Base-by-base conservation (phyloP, 495 filamentous ascomycete species). In the Neurospora sp. region DNA sequence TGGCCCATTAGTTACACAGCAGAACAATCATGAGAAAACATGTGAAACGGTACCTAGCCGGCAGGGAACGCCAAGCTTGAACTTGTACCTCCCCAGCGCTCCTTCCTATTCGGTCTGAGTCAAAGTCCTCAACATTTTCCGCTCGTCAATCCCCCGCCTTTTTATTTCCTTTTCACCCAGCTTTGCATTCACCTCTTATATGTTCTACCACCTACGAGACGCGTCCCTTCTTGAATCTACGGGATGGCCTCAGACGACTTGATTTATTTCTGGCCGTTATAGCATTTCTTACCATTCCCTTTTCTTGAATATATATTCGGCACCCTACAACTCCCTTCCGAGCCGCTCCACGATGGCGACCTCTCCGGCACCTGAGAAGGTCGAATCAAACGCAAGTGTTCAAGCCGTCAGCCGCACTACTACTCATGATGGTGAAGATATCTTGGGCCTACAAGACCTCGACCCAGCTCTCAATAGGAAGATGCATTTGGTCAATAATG, bases 401-500 rank as follows among this genome's bases (percentile, higher is more conserved):
- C 53, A 35, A 8, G 53, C 22, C 53, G 22, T 31, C 53, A 31
- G 12, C 22, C 27, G 22, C 12, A 31, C 47, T 12, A 16, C 22
- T 14, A 61, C 14, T 35, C 53, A 65, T 31, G 53, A 65, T 65
- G 27, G 27, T 1, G 83, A 84, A 71, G 85, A 89, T 71, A 81
- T 89, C 69, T 79, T 89, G 8, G 79, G 84, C 8, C 81, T 80
- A 45, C 80, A 86, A 68, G 82, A 86, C 69, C 79, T 88, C 68
- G 90, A 92, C 74, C 87, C 87, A n/a, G 89, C 86, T 10, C 81
- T 92, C 71, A 88, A 87, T 71, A 85, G 86, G 12, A 92, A 92
- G 78, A 92, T 92, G 89, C 83, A 86, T 70, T 77, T 92, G 74
- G 85, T 92, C 73, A 93, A 93, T 78, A 87, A 92, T 78, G 90